These are phyloP conservation scores for Calcarisporium arbuscula DNA, from an alignment of 2,329 filamentous ascomycete genomes.

Conservation along the genomic window DNA sequence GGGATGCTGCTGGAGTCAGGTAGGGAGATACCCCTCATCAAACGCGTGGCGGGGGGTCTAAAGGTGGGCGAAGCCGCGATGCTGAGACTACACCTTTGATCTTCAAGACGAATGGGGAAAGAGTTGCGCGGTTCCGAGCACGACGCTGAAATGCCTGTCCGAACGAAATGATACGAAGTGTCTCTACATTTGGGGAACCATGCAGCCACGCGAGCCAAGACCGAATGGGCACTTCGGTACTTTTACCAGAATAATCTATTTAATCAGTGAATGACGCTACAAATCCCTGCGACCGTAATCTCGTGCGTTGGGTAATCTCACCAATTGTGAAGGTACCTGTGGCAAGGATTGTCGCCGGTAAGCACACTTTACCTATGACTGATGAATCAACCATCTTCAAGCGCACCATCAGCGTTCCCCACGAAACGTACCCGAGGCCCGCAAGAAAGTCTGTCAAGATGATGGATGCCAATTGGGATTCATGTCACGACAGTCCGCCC, in stretches of 20 bases:
- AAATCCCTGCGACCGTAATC: conserved; percentile 35
- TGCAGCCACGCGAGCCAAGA: too few species aligned
- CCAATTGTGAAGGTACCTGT: conserved; percentile 67
- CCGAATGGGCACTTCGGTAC: conserved; percentile 59
- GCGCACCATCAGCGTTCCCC: conserved; percentile 34
- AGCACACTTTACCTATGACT: conserved; percentile 67
- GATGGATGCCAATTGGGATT: conserved; percentile 61
- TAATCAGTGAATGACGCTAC: conserved; percentile 44
- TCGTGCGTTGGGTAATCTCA: conserved; percentile 64
- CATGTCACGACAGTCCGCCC: conserved; percentile 48
- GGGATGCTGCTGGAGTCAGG: too few species aligned
- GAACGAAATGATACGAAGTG: too few species aligned
- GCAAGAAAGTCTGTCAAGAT: conserved; percentile 65
- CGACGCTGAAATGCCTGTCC: too few species aligned
- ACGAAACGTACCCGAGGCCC: conserved; percentile 49
- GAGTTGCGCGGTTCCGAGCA: too few species aligned
- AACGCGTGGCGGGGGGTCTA: too few species aligned
- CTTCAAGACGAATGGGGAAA: conserved; percentile 75
- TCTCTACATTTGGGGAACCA: too few species aligned
- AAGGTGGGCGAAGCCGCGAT: conserved; percentile 69
- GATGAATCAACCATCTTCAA: conserved; percentile 65
- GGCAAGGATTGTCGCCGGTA: conserved; percentile 74
- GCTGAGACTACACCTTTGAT: conserved; percentile 78
- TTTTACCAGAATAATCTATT: conserved; percentile 76
- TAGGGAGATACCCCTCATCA: too few species aligned